A percentile compares a stretch with the other conserved stretches of the same genome.
Conservation (phyloP, 768 basidiomycete species). For the Paxillus rubicundulus region DNA sequence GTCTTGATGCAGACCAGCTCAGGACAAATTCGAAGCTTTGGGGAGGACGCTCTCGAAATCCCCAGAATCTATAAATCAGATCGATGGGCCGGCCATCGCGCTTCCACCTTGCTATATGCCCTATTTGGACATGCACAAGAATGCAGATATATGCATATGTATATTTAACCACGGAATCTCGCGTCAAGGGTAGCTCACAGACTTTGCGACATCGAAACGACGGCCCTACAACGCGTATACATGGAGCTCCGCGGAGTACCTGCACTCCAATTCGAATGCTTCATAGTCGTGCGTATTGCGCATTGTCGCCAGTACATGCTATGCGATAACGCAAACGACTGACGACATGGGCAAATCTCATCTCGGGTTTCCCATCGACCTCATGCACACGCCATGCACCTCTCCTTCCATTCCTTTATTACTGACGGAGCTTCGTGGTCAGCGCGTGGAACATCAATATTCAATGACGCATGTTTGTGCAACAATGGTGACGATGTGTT, state of each 20-base stretch:
- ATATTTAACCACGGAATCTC: slow-evolving; percentile 14
- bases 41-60: slow-evolving; percentile 1
- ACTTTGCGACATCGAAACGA: no score
- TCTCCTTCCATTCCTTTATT: no score
- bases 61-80: neutral
- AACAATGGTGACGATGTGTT: no score
- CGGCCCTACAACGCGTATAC: neutral
- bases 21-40: slow-evolving; percentile 6
- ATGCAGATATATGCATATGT: neutral
- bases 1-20: neutral
- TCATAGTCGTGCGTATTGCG: neutral
- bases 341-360: no score
- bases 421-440: no score
- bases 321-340: neutral
- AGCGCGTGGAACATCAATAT: no score
- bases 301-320: neutral
- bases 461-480: no score
- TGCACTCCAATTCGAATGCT: neutral
- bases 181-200: neutral
- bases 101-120: neutral
- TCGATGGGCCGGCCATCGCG: neutral
- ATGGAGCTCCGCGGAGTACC: slow-evolving; percentile 20
- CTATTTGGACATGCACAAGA: neutral
- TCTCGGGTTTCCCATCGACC: no score
- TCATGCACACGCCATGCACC: no score